Evolutionary conservation across 805 yeast species (phyloP), one percentile per base, ranked within the genome.

Genomic region (Wickerhamiella azymoides): DNA sequence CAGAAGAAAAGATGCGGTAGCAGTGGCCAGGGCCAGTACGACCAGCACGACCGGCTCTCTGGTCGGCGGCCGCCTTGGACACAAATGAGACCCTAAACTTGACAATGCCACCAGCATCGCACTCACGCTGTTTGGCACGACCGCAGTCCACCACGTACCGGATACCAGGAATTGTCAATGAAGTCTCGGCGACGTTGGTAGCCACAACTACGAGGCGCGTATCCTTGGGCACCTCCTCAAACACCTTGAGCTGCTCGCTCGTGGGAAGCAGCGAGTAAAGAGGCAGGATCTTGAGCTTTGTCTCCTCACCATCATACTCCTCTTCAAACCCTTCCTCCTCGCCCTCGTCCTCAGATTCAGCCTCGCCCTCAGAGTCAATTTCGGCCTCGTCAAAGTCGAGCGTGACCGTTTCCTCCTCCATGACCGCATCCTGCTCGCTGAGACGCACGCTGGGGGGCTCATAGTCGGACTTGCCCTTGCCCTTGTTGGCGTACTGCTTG

Each of bases 21-120:
- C 96, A 84, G 58, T 92, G 97, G 48, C 99, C 99, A 0, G 98
- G 96, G 0, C 97, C 98, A 0, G 96, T 88, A 72, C 97, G 80
- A 60, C 96, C 97, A 43, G 97, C 97, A 69, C 97, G 79, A 59
- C 97, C 97, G 16, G 93, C 67, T 66, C 99, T 74, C 68, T 92
- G 99, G 53, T 77, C 92, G 0, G 97, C 89, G 49, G 94, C 81
- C 1, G 99, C 99, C 56, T 92, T 86, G 40, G 94, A 81, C 3
- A 88, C 70, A 96, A 96, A 92, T 46, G 76, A 81, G 42, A 92
- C 72, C 57, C 84, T 92, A 63, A 82, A 93, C 49, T 93, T 82
- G 63, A 89, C 97, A 28, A 92, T 94, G 2, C 94, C 94, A 10
- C 85, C 83, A 52, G 81, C 82, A 52, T 88, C 81, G 57, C 68